Evolutionary conservation across 192 early-diverging fungal genomes (phyloP).

Genomic region (Gamsiella multidivaricata): DNA sequence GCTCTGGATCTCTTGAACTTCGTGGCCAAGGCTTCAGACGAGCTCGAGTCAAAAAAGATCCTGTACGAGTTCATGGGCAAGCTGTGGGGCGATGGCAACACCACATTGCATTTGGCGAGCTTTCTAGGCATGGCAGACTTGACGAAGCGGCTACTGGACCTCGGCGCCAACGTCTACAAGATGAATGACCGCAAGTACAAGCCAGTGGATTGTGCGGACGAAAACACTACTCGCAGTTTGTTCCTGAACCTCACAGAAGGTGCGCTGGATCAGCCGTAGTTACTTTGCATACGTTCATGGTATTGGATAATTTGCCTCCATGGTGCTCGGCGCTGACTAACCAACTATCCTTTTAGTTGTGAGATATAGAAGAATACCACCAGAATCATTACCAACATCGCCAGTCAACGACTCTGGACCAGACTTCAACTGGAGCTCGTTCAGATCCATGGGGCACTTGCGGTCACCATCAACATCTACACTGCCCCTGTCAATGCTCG

Average conservation of each 20-base stretch:
- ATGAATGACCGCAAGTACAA: conserved; percentile 70
- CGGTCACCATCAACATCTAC: conserved; percentile 43
- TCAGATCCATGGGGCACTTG: conserved; percentile 38
- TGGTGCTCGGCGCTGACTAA: too few species aligned
- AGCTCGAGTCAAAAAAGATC: conserved; percentile 70
- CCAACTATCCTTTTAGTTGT: conserved; percentile 21
- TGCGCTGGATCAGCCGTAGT: not conserved
- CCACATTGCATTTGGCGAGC: conserved; percentile 69
- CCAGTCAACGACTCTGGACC: conserved; percentile 17
- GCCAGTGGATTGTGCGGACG: conserved; percentile 76
- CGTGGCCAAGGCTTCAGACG: conserved; percentile 63
- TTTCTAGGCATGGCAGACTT: conserved; percentile 75
- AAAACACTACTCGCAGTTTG: conserved; percentile 60
- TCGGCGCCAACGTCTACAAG: conserved; percentile 59
- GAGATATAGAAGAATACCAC: conserved; percentile 20
- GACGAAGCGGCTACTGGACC: conserved; percentile 65
- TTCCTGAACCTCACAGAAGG: conserved; percentile 50
- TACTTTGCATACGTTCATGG: too few species aligned
- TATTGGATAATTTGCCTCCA: not conserved
- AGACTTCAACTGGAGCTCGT: conserved; percentile 26
- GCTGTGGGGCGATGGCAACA: conserved; percentile 77
- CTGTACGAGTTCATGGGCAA: conserved; percentile 76
- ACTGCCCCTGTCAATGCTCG: conserved; percentile 16
- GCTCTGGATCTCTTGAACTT: conserved; percentile 71
- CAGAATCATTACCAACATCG: conserved; percentile 38